Evolutionary conservation across 1,139 yeast genomes (phyloP), one percentile per base, ranked within the genome.

Genomic region (Candida dubliniensis): DNA sequence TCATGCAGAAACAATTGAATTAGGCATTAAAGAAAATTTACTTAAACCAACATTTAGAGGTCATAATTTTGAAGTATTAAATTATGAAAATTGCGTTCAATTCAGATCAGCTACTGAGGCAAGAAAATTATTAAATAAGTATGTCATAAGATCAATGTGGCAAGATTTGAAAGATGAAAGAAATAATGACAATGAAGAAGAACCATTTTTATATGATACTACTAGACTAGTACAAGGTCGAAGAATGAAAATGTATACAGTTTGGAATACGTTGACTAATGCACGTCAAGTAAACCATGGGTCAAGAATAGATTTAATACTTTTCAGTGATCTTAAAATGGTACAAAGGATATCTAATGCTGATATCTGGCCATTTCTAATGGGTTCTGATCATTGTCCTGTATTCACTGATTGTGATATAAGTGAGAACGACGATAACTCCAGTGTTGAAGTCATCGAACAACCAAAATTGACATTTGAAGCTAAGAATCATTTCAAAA

Each of bases 331-430:
- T 24, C 29, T 18, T n/a, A 34, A 39, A 4, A 49, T 51, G 49
- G 41, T 51, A 1, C 23, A 37, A 0, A 42, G 47, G 6, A 67
- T 82, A 8, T 52, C 59, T 0, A 57, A 63, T 14, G 84, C 93
- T 0, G 81, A 84, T 55, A 86, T 87, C 14, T 76, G 87, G 76
- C 84, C 91, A 0, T 73, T 71, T 31, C 57, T 91, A 0, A 68
- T 77, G 60, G 99, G 98, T 0, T 89, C 96, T 0, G 99, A 93
- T 61, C 99, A 93, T 63, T 93, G 98, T 62, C 99, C 99, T 0
- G 81, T 89, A 0, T 89, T 64, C 57, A 77, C 91, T 0, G 97
- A 90, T 59, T 61, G 88, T 42, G 67, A 67, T 30, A 49, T 66
- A 7, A 46, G 47, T 4, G 47, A 42, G 14, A 41, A 41, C 24